These are phyloP conservation scores for Calonectria ilicicola DNA, from an alignment of 2,329 filamentous ascomycete species.

Conservation along the genomic window DNA sequence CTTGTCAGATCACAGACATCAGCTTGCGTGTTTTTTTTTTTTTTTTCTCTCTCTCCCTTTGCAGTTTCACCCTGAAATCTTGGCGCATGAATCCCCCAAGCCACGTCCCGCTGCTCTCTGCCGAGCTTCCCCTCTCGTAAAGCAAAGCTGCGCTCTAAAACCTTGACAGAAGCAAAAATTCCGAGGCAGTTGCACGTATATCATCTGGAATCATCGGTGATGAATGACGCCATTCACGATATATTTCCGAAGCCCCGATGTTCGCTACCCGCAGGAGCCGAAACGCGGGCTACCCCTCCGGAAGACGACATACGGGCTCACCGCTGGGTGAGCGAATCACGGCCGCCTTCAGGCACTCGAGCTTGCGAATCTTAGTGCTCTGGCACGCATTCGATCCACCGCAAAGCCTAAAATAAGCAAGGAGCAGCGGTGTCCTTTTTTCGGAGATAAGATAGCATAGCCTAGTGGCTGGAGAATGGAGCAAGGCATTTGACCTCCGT, in stretches of 20 bases:
- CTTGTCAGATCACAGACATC: not conserved
- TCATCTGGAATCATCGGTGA: not conserved
- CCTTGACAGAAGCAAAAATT: not conserved
- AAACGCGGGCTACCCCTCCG: not conserved
- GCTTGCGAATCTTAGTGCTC: not conserved
- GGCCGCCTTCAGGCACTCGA: too few species aligned
- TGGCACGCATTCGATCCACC: not conserved
- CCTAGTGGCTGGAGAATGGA: not conserved
- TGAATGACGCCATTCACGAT: slow-evolving; percentile 1
- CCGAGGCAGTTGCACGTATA: not conserved
- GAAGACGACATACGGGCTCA: not conserved
- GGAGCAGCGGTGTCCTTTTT: not conserved
- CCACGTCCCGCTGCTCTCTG: not conserved
- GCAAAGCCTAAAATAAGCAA: not conserved
- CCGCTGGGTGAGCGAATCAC: not conserved
- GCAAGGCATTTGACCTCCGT: not conserved
- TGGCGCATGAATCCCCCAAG: not conserved
- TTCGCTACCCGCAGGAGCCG: not conserved
- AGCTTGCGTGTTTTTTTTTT: not conserved
- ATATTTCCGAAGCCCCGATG: not conserved
- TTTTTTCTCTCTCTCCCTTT: too few species aligned
- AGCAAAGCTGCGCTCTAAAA: not conserved
- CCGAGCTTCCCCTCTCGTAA: not conserved
- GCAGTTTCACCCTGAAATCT: too few species aligned
- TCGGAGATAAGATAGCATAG: not conserved